phyloP scores from a whole-genome alignment of 352 stramenopile species.

The Phytophthora sp. region DNA sequence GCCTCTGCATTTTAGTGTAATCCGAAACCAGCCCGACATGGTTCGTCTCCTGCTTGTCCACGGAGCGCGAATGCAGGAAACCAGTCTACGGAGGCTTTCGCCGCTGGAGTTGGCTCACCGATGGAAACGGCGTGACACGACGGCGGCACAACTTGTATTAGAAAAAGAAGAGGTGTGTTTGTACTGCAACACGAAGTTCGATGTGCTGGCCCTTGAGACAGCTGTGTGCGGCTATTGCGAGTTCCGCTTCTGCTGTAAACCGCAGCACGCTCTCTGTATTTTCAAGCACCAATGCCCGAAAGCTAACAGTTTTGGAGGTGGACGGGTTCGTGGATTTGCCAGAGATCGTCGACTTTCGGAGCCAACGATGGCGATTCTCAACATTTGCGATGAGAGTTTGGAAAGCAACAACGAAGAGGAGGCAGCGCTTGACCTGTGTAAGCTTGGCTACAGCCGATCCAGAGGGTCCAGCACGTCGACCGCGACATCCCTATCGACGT shows the following conservation, averaged over 20 bases:
- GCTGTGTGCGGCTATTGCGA: conserved; percentile 58
- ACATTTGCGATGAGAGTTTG: conserved; percentile 25
- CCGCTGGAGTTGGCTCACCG: conserved; percentile 61
- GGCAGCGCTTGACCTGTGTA: conserved; percentile 6
- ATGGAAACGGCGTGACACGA: conserved; percentile 77
- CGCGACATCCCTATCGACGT: conserved; percentile 22
- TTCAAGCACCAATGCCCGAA: conserved; percentile 68
- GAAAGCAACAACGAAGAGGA: conserved; percentile 35
- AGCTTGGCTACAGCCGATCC: conserved; percentile 14
- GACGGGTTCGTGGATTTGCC: conserved; percentile 22
- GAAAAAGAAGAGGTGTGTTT: conserved; percentile 77
- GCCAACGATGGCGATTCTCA: conserved; percentile 30
- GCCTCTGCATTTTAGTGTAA: conserved; percentile 79
- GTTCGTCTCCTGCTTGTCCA: conserved; percentile 67
- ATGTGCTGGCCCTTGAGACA: conserved; percentile 59
- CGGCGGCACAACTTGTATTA: conserved; percentile 66
- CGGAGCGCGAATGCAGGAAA: conserved; percentile 49
- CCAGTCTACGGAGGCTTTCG: conserved; percentile 48
- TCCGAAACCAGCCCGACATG: conserved; percentile 81
- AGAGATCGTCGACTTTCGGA: conserved; percentile 36
- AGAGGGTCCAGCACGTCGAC: conserved; percentile 37
- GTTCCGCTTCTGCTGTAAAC: conserved; percentile 71
- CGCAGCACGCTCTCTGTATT: conserved; percentile 55
- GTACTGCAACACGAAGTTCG: conserved; percentile 80
- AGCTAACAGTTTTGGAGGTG: conserved; percentile 8